Percentiles rank a stretch among this genome's conserved stretches.
phyloP scores from a whole-genome alignment of 805 yeast genomes.

The Candida qinlingensis region DNA sequence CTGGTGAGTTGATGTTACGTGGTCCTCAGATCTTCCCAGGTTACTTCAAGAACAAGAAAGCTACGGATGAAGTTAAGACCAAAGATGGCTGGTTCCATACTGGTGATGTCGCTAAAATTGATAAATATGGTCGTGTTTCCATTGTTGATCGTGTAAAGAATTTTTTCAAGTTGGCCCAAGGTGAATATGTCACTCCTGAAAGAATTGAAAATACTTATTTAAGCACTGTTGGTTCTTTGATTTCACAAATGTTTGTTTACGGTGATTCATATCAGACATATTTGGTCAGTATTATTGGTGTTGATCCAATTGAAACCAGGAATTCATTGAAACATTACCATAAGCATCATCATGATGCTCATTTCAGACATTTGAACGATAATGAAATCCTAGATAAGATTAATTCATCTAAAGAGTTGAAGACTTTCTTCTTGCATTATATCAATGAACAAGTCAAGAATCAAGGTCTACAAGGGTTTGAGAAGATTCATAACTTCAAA shows the following conservation, averaged over 20 bases:
- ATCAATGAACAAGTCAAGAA: constrained; percentile 6
- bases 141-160: constrained; percentile 55
- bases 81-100: constrained; percentile 51
- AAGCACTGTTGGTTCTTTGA: constrained; percentile 32
- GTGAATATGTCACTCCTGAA: constrained; percentile 63
- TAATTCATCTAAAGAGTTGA: constrained; percentile 1
- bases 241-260: constrained; percentile 46
- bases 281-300: constrained; percentile 51
- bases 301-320: constrained; percentile 34
- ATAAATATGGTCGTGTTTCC: constrained; percentile 38
- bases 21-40: constrained; percentile 51
- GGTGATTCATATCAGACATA: constrained; percentile 49
- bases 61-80: constrained; percentile 39
- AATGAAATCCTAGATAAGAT: constrained; percentile 6
- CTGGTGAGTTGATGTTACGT: constrained; percentile 47
- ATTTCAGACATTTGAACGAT: constrained; percentile 2
- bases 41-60: constrained; percentile 45
- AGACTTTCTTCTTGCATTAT: constrained; percentile 8
- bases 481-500: constrained; percentile 41
- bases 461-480: constrained; percentile 41
- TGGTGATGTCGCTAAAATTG: constrained; percentile 51
- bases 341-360: neutral
- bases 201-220: constrained; percentile 54
- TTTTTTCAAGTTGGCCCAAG: constrained; percentile 49
- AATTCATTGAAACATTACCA: constrained; percentile 9